Evolutionary conservation across 1,284 basidiomycete genomes (phyloP), one percentile per base, ranked within the genome.

Genomic region (Sporisorium exsertum): DNA sequence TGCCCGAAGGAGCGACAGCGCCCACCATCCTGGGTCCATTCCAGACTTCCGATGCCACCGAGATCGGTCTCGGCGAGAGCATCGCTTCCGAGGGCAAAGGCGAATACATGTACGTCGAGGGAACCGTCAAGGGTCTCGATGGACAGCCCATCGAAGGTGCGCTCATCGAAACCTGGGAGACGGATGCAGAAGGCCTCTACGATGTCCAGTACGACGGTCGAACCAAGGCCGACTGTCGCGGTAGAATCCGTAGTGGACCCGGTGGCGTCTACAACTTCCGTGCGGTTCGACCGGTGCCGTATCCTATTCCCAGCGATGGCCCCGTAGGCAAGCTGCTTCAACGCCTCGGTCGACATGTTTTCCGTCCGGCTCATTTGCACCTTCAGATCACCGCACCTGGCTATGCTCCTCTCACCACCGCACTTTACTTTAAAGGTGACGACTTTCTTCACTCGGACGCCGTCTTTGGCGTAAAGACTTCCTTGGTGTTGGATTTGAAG

Each of bases 81-180:
- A 93, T 93, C 56, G 91, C 91, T 3, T 92, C 92, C 0, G 92
- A 93, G 83, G 92, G 91, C 66, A 93, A 92, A 85, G 93, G 93
- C 42, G 89, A 92, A 9, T 92, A 92, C 81, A 88, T 95, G 89
- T 93, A 89, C 76, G 91, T 94, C 59, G 89, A 92, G 80, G 93
- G 93, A 2, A 88, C 88, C 2, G 88, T 94, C 2, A 80, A 89
- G 37, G 88, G 91, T 78, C 90, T 89, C 0, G 86, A 89, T 35
- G 93, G 93, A 27, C 87, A 89, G n/a, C 91, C 91, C 16, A 78
- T 87, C 67, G 57, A 77, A 53, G 85, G 82, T 15, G 86, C 81
- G 12, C 87, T 86, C 51, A 85, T 86, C 27, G 87, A 88, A 49
- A 82, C 87, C 40, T 88, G 87, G 94, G 93, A 94, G 86, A 91